A percentile compares a stretch with the other conserved stretches of the same genome.
These are phyloP conservation scores for Phytophthora niederhauseri DNA, from an alignment of 352 stramenopile species.

Conservation along the genomic window DNA sequence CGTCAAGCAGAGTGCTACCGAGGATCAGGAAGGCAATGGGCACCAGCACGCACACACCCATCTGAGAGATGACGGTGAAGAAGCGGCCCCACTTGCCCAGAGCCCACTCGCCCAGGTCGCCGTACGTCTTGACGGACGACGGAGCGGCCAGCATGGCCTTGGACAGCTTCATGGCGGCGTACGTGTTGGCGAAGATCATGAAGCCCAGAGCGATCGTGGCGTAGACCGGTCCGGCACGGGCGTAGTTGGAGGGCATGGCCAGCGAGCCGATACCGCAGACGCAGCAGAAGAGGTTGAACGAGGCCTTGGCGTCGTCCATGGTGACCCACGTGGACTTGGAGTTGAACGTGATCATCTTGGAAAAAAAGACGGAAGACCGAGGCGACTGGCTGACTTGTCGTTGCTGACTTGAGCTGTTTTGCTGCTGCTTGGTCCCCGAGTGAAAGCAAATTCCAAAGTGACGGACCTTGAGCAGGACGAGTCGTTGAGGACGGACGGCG, in stretches of 20 bases:
- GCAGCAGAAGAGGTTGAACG: slow-evolving; percentile 33
- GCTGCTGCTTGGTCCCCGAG: slow-evolving; percentile 9
- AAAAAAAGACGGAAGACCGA: slow-evolving; percentile 1
- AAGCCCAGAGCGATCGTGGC: slow-evolving; percentile 25
- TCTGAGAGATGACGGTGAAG: slow-evolving; percentile 31
- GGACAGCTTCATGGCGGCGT: slow-evolving; percentile 29
- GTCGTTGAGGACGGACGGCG: neutral
- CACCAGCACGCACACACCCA: slow-evolving; percentile 30
- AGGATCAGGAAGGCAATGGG: slow-evolving; percentile 33
- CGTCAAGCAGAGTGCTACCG: slow-evolving; percentile 24
- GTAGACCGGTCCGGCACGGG: slow-evolving; percentile 23
- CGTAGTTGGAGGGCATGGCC: slow-evolving; percentile 34
- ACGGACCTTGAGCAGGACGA: neutral
- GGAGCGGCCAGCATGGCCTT: slow-evolving; percentile 29
- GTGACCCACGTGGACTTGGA: slow-evolving; percentile 32
- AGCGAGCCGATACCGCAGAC: slow-evolving; percentile 32
- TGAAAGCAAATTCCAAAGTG: slow-evolving; percentile 28
- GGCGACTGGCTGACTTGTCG: neutral
- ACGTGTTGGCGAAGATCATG: slow-evolving; percentile 36
- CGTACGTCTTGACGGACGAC: slow-evolving; percentile 32
- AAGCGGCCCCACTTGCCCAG: slow-evolving; percentile 29
- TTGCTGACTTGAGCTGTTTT: slow-evolving; percentile 12
- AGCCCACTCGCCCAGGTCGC: slow-evolving; percentile 26
- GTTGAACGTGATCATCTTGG: slow-evolving; percentile 8
- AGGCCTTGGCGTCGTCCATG: slow-evolving; percentile 29